Base-by-base conservation (phyloP, 306 rosid genomes). In the Castanopsis chinensis region DNA sequence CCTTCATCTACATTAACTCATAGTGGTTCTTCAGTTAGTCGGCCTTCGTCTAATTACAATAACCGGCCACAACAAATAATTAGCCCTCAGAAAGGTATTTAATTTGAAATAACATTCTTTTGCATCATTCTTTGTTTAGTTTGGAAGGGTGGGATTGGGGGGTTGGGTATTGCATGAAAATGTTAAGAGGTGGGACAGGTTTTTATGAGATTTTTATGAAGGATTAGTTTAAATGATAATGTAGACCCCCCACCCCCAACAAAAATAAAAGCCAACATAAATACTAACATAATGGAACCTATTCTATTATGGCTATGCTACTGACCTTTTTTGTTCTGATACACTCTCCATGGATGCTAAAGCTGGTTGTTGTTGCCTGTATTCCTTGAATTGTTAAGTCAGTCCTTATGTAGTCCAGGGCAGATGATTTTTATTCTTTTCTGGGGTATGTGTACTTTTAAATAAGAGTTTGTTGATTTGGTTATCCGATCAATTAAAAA, bases 31-130 rank as follows among this genome's bases (percentile, higher is more conserved):
- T 69, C 89, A 3, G 83, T 75, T 69, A 89, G 86, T 56, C 89
- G 91, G 21, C 96, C 97, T 79, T 82, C 95, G 33, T 91, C 98
- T 71, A 93, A 90, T 82, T 83, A 89, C 77, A 88, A 80, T 78
- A 91, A 77, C 76, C 87, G 94, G 70, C 83, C 94, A 9, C 92
- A 91, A 78, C 98, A 85, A 82, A 53, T 64, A 79, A 74, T 57
- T 85, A 93, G 93, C 68, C 32, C 87, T 77, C 97, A 90, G 83
- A 96, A 89, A 90, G 98, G 99, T 96, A 87, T 5, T 30, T 12
- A 21, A 71, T 69, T 80, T 53, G 64, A 69, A 65, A 14, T 37
- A 4, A 64, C 7, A 11, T 1, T 65, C 49, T 12, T 17, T 28
- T 25, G 25, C 19, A 56, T 20, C 59, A 28, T 41, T 65, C 41